Evolutionary conservation across 31 red algal genomes (phyloP).

Genomic region (Endocladia muricata): DNA sequence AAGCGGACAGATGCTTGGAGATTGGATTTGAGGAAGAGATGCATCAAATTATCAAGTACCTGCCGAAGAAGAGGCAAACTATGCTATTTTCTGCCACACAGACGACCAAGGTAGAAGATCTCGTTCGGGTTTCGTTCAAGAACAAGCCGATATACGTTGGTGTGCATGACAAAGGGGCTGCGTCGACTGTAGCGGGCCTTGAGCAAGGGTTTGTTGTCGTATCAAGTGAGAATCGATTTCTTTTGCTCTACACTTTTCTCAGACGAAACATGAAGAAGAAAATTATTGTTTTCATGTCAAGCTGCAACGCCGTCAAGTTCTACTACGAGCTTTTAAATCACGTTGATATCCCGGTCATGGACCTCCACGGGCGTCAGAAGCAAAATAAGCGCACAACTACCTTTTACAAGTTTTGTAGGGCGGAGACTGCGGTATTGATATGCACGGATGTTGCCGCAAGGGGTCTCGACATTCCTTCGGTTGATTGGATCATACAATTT

Average conservation of each 20-base stretch:
- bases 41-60: conserved; percentile 93
- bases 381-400: conserved; percentile 97
- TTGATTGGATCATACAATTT: conserved; percentile 99
- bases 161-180: conserved; percentile 79
- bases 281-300: conserved; percentile 99
- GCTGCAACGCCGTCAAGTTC: conserved; percentile 98
- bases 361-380: conserved; percentile 97
- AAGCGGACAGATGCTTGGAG: conserved; percentile 97
- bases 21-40: conserved; percentile 99
- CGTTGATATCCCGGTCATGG: conserved; percentile 96
- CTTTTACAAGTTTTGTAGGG: conserved; percentile 97
- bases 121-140: conserved; percentile 92
- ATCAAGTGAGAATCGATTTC: conserved; percentile 83
- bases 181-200: conserved; percentile 89
- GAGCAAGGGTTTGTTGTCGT: conserved; percentile 96
- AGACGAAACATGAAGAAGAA: conserved; percentile 95
- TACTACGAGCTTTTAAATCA: conserved; percentile 98
- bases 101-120: conserved; percentile 99
- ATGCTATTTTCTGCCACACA: conserved; percentile 99
- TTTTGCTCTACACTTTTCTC: conserved; percentile 95
- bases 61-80: conserved; percentile 95
- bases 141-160: conserved; percentile 97
- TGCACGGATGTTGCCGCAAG: conserved; percentile 99
- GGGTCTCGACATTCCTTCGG: conserved; percentile 96
- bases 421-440: conserved; percentile 78